Conservation (phyloP, 257 asterid genomes). For the Primulina huaijiensis region DNA sequence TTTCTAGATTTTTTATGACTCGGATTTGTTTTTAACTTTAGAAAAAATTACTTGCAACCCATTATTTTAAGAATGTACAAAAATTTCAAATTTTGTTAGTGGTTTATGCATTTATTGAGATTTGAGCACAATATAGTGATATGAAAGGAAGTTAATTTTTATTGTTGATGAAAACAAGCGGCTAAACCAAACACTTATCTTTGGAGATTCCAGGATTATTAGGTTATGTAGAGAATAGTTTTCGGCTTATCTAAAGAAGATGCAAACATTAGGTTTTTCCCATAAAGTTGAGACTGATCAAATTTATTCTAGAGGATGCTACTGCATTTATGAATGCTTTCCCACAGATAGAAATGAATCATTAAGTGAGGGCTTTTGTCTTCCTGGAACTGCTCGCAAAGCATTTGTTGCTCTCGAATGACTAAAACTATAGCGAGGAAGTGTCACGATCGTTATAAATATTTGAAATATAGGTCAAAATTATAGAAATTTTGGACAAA, state of each 20-base stretch:
- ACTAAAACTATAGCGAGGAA: background rate
- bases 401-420: conserved; percentile 3
- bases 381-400: background rate
- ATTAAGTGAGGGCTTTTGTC: background rate
- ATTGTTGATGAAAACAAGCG: background rate
- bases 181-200: background rate
- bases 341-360: conserved; percentile 6
- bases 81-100: background rate
- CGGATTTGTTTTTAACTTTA: background rate
- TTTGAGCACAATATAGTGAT: background rate
- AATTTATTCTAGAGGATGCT: conserved; percentile 17
- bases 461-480: conserved; percentile 1
- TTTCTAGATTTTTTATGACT: conserved; percentile 2
- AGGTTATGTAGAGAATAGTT: background rate
- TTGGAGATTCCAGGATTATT: background rate
- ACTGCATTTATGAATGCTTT: conserved; percentile 6
- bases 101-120: background rate
- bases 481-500: background rate
- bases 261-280: background rate
- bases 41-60: background rate
- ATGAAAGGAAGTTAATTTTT: background rate
- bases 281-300: background rate
- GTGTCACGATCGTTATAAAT: background rate
- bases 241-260: conserved; percentile 3
- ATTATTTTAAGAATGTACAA: background rate